Percentiles rank a stretch among this genome's conserved stretches.
Conservation (phyloP, 2,329 filamentous ascomycete species). For the Talaromyces piceae region DNA sequence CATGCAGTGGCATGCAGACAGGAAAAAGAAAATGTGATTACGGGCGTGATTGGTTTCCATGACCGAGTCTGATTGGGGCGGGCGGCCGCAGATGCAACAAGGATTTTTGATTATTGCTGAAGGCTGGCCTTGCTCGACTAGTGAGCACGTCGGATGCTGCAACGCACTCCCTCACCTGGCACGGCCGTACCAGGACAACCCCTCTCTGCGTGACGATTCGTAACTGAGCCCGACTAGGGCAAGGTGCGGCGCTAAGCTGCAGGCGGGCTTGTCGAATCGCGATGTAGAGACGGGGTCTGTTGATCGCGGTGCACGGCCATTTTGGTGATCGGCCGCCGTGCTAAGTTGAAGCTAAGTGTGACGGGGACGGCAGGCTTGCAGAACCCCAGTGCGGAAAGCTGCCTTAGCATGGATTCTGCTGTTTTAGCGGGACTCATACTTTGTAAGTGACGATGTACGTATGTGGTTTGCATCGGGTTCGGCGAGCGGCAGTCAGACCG, state of each 20-base stretch:
- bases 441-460: no score
- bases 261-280: not conserved
- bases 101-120: not conserved
- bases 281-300: not conserved
- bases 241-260: not conserved
- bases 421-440: not conserved
- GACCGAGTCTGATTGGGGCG: not conserved
- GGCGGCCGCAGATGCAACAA: not conserved
- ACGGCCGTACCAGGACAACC: not conserved
- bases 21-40: not conserved
- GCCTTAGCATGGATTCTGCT: not conserved
- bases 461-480: no score
- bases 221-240: not conserved
- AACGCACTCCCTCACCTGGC: not conserved
- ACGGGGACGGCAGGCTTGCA: not conserved
- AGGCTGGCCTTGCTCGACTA: not conserved
- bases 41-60: not conserved
- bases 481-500: no score
- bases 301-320: not conserved
- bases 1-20: not conserved
- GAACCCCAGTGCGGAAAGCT: not conserved
- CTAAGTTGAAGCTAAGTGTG: not conserved
- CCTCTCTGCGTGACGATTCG: not conserved
- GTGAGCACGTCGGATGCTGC: not conserved
- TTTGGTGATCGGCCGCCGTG: not conserved